These are phyloP conservation scores for Apiotrichum veenhuisii DNA, from an alignment of 1,284 basidiomycete genomes.

Conservation along the genomic window DNA sequence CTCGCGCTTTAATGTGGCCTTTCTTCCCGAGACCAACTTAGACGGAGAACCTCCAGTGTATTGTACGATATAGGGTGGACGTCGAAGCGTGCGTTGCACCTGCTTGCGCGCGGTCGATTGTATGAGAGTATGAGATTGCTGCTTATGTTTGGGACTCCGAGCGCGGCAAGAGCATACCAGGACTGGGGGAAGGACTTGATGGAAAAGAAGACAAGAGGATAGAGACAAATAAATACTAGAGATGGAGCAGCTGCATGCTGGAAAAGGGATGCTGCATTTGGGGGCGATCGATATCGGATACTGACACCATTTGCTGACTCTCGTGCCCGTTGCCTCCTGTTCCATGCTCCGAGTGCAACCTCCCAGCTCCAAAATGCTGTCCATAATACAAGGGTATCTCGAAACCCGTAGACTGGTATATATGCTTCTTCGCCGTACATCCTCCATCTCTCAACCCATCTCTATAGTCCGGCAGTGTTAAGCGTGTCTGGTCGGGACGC, in stretches of 20 bases:
- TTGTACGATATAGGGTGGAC: background rate
- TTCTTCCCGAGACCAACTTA: background rate
- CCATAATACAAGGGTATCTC: background rate
- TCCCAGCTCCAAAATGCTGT: background rate
- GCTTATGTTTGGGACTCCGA: background rate
- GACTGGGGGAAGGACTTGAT: too few relatives aligned
- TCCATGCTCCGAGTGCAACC: too few relatives aligned
- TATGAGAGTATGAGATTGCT: background rate
- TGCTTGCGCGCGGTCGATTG: background rate
- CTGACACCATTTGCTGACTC: too few relatives aligned
- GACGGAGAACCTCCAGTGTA: slow-evolving; percentile 3
- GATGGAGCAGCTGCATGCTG: too few relatives aligned
- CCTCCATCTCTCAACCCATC: background rate
- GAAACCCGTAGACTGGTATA: background rate
- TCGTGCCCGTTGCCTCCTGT: too few relatives aligned
- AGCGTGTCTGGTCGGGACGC: background rate
- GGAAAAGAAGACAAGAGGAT: too few relatives aligned
- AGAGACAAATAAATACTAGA: too few relatives aligned
- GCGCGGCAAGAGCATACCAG: too few relatives aligned
- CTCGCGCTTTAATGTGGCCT: slow-evolving; percentile 1
- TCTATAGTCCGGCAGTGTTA: background rate
- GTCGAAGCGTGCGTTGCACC: background rate
- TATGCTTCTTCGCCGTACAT: background rate
- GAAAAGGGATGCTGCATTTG: too few relatives aligned
- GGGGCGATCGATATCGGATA: too few relatives aligned